A percentile compares a stretch with the other conserved stretches of the same genome.
phyloP scores from a whole-genome alignment of 495 filamentous ascomycete species.

The Hypoxylon fuscum region DNA sequence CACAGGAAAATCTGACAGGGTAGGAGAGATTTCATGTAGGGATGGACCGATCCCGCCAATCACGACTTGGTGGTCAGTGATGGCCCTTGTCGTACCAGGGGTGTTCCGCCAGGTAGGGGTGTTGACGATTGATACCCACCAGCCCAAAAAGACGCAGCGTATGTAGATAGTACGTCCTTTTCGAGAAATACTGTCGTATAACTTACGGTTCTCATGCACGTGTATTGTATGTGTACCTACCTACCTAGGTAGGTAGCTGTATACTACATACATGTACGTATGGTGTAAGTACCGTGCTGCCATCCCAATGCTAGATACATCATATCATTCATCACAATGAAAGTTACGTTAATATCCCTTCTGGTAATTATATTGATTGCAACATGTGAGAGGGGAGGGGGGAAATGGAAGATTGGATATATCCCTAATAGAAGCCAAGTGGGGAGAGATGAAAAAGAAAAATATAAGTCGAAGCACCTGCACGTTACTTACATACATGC shows the following conservation, averaged over 20 bases:
- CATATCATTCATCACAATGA: neutral
- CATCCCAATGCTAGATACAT: neutral
- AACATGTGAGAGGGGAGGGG: neutral
- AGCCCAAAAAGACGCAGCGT: conserved; percentile 25
- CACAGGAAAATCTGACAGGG: conserved; percentile 26
- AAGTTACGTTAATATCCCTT: neutral
- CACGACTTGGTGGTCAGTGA: conserved; percentile 14
- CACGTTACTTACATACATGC: no score
- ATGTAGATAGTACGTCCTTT: conserved; percentile 32
- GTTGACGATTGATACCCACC: conserved; percentile 21
- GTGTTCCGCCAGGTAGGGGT: conserved; percentile 22
- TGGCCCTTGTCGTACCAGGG: conserved; percentile 34
- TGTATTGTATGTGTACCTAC: neutral
- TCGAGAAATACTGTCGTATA: conserved; percentile 17
- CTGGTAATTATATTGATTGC: neutral
- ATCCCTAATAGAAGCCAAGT: neutral
- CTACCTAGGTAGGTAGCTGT: no score
- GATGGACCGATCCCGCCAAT: conserved; percentile 36
- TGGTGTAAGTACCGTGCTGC: neutral
- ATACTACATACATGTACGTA: neutral
- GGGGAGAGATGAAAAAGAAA: neutral
- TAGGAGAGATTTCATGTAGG: conserved; percentile 28
- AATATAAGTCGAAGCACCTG: no score
- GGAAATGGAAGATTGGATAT: no score
- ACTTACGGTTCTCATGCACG: conserved; percentile 10